These are phyloP conservation scores for Ophiocordyceps camponoti-floridani DNA, from an alignment of 2,329 filamentous ascomycete species.

Conservation along the genomic window DNA sequence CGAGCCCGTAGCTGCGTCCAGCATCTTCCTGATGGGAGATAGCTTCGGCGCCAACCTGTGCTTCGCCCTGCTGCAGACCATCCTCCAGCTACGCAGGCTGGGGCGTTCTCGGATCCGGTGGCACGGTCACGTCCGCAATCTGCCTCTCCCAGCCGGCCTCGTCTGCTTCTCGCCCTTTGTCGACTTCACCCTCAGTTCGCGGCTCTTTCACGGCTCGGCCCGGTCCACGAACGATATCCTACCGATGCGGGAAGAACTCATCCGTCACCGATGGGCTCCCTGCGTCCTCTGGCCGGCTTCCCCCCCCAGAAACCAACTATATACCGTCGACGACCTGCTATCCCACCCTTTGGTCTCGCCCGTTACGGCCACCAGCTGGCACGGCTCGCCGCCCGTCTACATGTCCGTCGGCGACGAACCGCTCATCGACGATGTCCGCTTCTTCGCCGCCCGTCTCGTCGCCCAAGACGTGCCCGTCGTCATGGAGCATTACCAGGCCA, in stretches of 20 bases:
- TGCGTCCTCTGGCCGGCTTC: constrained; percentile 40
- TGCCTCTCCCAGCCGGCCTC: constrained; percentile 50
- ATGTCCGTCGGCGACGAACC: constrained; percentile 55
- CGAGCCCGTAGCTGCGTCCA: constrained; percentile 39
- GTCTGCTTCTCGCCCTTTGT: constrained; percentile 51
- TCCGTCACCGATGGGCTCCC: constrained; percentile 12
- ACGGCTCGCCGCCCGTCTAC: constrained; percentile 45
- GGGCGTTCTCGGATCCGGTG: constrained; percentile 30
- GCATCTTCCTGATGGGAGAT: constrained; percentile 59
- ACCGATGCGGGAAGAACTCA: constrained; percentile 27
- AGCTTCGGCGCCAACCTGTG: constrained; percentile 57
- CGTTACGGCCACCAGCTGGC: constrained; percentile 41
- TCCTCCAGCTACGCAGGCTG: constrained; percentile 42
- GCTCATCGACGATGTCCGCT: constrained; percentile 47
- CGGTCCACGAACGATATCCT: constrained; percentile 19
- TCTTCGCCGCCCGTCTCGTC: constrained; percentile 37
- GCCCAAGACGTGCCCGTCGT: constrained; percentile 40
- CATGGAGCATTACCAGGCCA: constrained; percentile 59
- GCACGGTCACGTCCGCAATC: constrained; percentile 35
- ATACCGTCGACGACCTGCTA: constrained; percentile 33
- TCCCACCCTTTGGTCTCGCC: constrained; percentile 53
- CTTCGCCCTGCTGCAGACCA: constrained; percentile 46
- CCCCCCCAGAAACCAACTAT: constrained; percentile 35
- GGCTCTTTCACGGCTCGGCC: constrained; percentile 10
- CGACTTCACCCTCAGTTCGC: constrained; percentile 44